phyloP scores from a whole-genome alignment of 2,329 filamentous ascomycete species.

The Sarocladium oryzae region DNA sequence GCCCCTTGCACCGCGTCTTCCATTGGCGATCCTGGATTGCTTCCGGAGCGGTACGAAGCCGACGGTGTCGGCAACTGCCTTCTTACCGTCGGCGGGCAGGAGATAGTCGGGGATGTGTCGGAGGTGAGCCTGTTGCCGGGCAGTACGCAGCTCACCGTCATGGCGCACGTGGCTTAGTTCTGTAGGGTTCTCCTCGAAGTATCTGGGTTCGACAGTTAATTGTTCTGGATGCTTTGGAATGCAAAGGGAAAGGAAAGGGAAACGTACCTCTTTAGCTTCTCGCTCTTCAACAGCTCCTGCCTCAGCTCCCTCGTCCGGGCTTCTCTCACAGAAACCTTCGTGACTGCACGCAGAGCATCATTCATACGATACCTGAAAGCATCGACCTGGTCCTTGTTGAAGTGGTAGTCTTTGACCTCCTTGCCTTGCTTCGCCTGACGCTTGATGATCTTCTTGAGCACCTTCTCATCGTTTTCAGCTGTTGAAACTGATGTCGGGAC shows the following conservation, averaged over 20 bases:
- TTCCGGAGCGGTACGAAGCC: conserved; percentile 69
- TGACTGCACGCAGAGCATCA: conserved; percentile 85
- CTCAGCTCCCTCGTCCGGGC: conserved; percentile 82
- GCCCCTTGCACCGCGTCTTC: conserved; percentile 44
- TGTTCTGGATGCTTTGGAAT: not conserved
- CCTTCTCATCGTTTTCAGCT: conserved; percentile 75
- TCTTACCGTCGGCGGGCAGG: conserved; percentile 69
- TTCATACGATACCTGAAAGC: conserved; percentile 93
- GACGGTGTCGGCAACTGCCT: conserved; percentile 59
- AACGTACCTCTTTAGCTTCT: conserved; percentile 71
- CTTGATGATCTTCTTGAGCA: conserved; percentile 71
- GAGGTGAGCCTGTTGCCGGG: conserved; percentile 79
- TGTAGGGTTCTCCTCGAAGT: conserved; percentile 95
- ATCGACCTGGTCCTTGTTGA: conserved; percentile 91
- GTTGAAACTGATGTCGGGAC: conserved; percentile 73
- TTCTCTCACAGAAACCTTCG: conserved; percentile 81
- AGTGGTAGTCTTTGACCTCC: conserved; percentile 82
- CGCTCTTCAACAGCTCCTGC: conserved; percentile 84
- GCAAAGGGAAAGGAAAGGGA: not conserved
- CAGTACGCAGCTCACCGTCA: conserved; percentile 79
- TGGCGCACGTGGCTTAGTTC: conserved; percentile 84
- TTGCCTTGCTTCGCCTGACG: conserved; percentile 73
- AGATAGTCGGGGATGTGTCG: conserved; percentile 94
- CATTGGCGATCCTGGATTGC: conserved; percentile 14
- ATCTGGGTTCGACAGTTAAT: conserved; percentile 27